A percentile compares a stretch with the other conserved stretches of the same genome.
These are phyloP conservation scores for Cerrena zonata DNA, from an alignment of 1,284 basidiomycete genomes.

Conservation along the genomic window DNA sequence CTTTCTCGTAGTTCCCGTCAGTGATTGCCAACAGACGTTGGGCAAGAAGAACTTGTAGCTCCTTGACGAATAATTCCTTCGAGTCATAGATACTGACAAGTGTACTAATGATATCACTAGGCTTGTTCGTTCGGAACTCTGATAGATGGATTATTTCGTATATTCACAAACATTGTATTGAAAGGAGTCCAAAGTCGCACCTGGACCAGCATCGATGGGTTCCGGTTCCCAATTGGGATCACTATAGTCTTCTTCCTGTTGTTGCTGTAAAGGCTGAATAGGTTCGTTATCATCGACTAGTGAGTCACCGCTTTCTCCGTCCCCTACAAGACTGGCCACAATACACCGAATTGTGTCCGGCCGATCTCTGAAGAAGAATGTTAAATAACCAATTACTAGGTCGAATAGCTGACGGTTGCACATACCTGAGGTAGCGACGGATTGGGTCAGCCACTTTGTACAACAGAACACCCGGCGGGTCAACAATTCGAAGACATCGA, in stretches of 20 bases:
- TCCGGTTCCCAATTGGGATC: slow-evolving; percentile 92
- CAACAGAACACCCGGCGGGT: slow-evolving; percentile 86
- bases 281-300: slow-evolving; percentile 76
- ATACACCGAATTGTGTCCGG: slow-evolving; percentile 90
- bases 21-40: slow-evolving; percentile 74
- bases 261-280: slow-evolving; percentile 64
- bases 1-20: slow-evolving; percentile 77
- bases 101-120: slow-evolving; percentile 87
- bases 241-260: slow-evolving; percentile 76
- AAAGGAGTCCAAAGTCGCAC: slow-evolving; percentile 35
- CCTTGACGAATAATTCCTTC: slow-evolving; percentile 89
- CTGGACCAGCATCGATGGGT: slow-evolving; percentile 87
- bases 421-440: slow-evolving; percentile 74
- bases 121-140: slow-evolving; percentile 86
- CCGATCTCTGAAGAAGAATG: slow-evolving; percentile 50
- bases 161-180: not conserved
- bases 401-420: not conserved
- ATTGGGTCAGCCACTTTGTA: slow-evolving; percentile 90
- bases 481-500: slow-evolving; percentile 82
- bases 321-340: slow-evolving; percentile 84
- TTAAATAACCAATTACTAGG: too few relatives aligned
- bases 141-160: slow-evolving; percentile 2
- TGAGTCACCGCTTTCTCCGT: slow-evolving; percentile 76
- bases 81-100: slow-evolving; percentile 95
- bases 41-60: slow-evolving; percentile 84